Evolutionary conservation across 306 rosid species (phyloP).

Genomic region (Parietaria judaica): DNA sequence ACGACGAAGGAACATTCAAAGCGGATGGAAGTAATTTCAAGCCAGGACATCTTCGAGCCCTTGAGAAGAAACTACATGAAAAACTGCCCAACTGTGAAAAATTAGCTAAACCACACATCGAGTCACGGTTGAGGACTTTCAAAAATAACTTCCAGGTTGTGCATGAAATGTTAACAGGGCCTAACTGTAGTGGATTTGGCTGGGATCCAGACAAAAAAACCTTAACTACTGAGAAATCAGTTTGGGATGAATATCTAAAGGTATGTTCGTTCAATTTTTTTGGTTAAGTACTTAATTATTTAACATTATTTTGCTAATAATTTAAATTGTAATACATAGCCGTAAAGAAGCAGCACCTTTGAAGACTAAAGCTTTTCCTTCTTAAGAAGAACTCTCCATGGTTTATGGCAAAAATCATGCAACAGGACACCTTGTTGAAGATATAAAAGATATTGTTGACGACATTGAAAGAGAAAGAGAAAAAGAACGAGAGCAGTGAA

Average conservation of each 20-base stretch:
- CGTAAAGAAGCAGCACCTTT: neutral
- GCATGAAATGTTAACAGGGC: neutral
- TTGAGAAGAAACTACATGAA: neutral
- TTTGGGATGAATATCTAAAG: neutral
- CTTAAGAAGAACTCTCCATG: neutral
- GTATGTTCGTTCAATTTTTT: neutral
- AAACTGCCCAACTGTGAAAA: neutral
- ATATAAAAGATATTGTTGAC: neutral
- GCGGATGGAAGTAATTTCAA: neutral
- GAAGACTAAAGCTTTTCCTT: slow-evolving; percentile 1
- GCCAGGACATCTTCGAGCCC: neutral
- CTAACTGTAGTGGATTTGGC: neutral
- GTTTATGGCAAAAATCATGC: neutral
- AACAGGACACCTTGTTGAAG: neutral
- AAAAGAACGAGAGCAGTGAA: no score
- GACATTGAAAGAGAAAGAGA: neutral
- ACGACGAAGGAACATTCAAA: neutral
- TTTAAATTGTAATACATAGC: neutral
- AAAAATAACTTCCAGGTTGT: neutral
- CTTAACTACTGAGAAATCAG: neutral
- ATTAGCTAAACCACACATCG: neutral
- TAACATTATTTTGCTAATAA: neutral
- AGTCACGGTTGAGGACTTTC: slow-evolving; percentile 1
- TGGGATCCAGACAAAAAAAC: neutral
- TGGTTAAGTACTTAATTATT: neutral